Conservation (phyloP, 2,329 filamentous ascomycete species). For the Penicillium sclerotigenum region DNA sequence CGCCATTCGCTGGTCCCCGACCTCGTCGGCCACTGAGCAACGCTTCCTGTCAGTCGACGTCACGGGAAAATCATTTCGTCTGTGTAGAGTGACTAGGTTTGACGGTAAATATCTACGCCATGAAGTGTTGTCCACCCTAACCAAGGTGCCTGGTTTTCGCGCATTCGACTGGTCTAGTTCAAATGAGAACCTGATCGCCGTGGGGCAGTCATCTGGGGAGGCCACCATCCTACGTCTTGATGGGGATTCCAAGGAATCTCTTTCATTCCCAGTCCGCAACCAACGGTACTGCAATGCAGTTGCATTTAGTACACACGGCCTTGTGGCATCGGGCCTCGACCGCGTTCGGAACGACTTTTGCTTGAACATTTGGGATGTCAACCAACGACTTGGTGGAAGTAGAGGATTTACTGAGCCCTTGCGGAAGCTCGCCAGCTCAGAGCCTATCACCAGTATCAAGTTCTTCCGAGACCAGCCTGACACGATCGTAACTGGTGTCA, state of each 20-base stretch:
- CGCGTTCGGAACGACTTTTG: slow-evolving; percentile 63
- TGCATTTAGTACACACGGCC: slow-evolving; percentile 55
- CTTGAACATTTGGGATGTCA: slow-evolving; percentile 63
- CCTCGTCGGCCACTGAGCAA: slow-evolving; percentile 51
- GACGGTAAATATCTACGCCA: slow-evolving; percentile 47
- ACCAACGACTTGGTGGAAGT: slow-evolving; percentile 40
- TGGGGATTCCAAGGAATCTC: slow-evolving; percentile 45
- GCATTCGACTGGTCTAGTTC: slow-evolving; percentile 65
- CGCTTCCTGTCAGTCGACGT: slow-evolving; percentile 63
- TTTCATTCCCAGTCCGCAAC: slow-evolving; percentile 58
- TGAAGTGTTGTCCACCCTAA: slow-evolving; percentile 52
- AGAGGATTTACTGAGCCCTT: slow-evolving; percentile 49
- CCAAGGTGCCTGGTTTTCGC: slow-evolving; percentile 58
- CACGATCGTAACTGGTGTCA: slow-evolving; percentile 59
- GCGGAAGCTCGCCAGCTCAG: slow-evolving; percentile 58
- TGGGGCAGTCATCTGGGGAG: slow-evolving; percentile 61
- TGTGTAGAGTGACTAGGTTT: slow-evolving; percentile 51
- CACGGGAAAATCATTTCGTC: slow-evolving; percentile 55
- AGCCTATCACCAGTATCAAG: slow-evolving; percentile 62
- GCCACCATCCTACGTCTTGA: slow-evolving; percentile 57
- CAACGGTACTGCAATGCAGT: slow-evolving; percentile 65
- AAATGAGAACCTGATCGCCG: slow-evolving; percentile 56
- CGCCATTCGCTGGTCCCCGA: slow-evolving; percentile 62
- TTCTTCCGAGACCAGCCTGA: slow-evolving; percentile 61
- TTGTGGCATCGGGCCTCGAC: slow-evolving; percentile 61